phyloP scores from a whole-genome alignment of 108 stramenopile species.

The Skeletonema potamos region DNA sequence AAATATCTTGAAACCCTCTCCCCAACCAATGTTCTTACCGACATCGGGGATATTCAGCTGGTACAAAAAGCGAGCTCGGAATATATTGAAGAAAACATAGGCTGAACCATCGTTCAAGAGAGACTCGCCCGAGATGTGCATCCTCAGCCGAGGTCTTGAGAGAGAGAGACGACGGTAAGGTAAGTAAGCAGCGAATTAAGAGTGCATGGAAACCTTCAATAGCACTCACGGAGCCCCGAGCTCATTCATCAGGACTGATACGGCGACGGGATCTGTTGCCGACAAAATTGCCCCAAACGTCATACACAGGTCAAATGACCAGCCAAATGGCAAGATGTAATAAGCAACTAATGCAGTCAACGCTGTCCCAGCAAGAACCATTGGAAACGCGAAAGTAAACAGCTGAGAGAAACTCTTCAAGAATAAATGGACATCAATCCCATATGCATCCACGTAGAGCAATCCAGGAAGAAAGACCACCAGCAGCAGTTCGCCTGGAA shows the following conservation, averaged over 20 bases:
- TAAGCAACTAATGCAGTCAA: conserved; percentile 40
- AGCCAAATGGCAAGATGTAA: conserved; percentile 43
- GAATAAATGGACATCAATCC: conserved; percentile 24
- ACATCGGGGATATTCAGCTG: conserved; percentile 38
- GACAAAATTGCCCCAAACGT: conserved; percentile 34
- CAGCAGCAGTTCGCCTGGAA: conserved; percentile 21
- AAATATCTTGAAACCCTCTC: conserved; percentile 19
- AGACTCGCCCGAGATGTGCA: conserved; percentile 18
- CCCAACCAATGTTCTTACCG: neutral
- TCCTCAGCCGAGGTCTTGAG: neutral
- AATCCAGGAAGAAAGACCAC: conserved; percentile 35
- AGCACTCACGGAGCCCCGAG: neutral
- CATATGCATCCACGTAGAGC: conserved; percentile 28
- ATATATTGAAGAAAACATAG: conserved; percentile 81
- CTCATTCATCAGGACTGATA: neutral
- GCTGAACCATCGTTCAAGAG: conserved; percentile 67
- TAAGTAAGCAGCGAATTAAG: neutral
- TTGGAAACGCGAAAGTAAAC: conserved; percentile 80
- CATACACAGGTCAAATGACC: conserved; percentile 44
- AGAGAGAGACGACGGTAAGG: neutral
- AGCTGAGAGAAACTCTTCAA: conserved; percentile 20
- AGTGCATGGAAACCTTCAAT: neutral
- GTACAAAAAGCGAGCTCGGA: conserved; percentile 89
- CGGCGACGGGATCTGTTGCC: neutral
- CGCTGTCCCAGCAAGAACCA: conserved; percentile 52